A percentile compares a stretch with the other conserved stretches of the same genome.
phyloP scores from a whole-genome alignment of 139 green algal genomes.

The Haematococcus sp. region DNA sequence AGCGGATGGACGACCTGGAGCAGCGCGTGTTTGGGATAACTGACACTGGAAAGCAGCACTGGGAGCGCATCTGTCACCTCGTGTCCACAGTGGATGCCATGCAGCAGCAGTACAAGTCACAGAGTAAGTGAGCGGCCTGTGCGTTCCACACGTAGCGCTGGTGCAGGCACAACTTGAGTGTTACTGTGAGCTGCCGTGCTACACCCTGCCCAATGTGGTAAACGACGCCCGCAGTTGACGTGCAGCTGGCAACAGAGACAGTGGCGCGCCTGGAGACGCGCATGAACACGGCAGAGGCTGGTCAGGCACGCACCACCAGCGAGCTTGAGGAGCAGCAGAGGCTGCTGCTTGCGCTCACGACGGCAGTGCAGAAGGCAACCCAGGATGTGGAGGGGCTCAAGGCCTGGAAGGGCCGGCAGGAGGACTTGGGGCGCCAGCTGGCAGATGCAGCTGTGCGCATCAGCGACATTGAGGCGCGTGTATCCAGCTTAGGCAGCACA shows the following conservation, averaged over 20 bases:
- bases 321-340: slow-evolving; percentile 9
- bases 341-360: slow-evolving; percentile 1
- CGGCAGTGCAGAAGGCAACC: slow-evolving; percentile 1
- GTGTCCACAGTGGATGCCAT: not conserved
- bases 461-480: no score
- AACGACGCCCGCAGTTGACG: not conserved
- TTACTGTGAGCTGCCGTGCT: not conserved
- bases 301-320: not conserved
- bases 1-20: slow-evolving; percentile 1
- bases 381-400: no score
- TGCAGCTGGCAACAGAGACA: not conserved
- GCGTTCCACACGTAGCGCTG: not conserved
- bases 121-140: not conserved
- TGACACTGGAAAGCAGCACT: slow-evolving; percentile 1
- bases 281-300: not conserved
- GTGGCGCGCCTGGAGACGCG: not conserved
- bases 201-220: not conserved
- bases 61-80: not conserved
- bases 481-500: no score
- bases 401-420: no score
- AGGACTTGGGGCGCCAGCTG: no score
- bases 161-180: not conserved
- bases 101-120: slow-evolving; percentile 1
- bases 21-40: not conserved
- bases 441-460: no score